These are phyloP conservation scores for Coccinonectria pachysandricola DNA, from an alignment of 2,329 filamentous ascomycete species.

Conservation along the genomic window DNA sequence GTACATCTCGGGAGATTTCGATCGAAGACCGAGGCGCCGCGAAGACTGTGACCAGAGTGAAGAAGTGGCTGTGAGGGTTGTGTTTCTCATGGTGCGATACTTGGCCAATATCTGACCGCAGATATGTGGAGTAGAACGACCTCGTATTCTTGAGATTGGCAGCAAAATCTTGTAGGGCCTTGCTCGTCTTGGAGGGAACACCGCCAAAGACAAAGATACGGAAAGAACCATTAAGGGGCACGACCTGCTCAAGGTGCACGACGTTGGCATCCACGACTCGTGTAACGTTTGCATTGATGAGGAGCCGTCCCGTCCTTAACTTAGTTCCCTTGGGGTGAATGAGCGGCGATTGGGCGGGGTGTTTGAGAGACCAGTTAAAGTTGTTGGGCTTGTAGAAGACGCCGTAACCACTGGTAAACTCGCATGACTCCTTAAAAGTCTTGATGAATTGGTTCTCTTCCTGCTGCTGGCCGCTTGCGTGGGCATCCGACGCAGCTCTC, in stretches of 20 bases:
- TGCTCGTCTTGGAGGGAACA: slow-evolving; percentile 43
- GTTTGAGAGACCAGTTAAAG: slow-evolving; percentile 70
- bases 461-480: slow-evolving; percentile 15
- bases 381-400: slow-evolving; percentile 74
- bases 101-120: slow-evolving; percentile 46
- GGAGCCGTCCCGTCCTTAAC: slow-evolving; percentile 62
- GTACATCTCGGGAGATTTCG: slow-evolving; percentile 62
- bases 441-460: slow-evolving; percentile 74
- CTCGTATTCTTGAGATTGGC: slow-evolving; percentile 50
- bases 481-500: slow-evolving; percentile 45
- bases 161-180: slow-evolving; percentile 62
- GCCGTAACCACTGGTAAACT: slow-evolving; percentile 87
- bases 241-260: slow-evolving; percentile 81
- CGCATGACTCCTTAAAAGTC: slow-evolving; percentile 83
- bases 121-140: slow-evolving; percentile 64
- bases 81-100: slow-evolving; percentile 71
- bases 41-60: slow-evolving; percentile 69
- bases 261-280: slow-evolving; percentile 82
- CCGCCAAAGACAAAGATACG: slow-evolving; percentile 82
- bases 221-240: slow-evolving; percentile 82
- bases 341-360: slow-evolving; percentile 59
- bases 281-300: slow-evolving; percentile 73
- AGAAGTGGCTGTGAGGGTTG: slow-evolving; percentile 77
- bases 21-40: slow-evolving; percentile 56
- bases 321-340: slow-evolving; percentile 57